phyloP scores from a whole-genome alignment of 176 grass and related monocot genomes.

The Musa acuminata region DNA sequence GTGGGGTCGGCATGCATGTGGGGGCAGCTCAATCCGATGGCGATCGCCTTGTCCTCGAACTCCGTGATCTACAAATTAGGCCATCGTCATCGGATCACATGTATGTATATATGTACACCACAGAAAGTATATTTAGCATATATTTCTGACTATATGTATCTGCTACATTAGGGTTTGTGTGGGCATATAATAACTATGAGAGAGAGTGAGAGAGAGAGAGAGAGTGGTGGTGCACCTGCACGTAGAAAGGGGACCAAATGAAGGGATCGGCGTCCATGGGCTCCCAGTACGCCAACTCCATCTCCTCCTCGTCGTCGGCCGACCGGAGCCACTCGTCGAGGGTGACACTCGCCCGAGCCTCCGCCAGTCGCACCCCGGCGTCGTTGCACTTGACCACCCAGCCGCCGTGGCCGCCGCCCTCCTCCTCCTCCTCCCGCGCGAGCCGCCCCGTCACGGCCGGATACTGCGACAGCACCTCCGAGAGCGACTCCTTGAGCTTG shows the following conservation, averaged over 20 bases:
- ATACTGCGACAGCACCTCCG: conserved; percentile 68
- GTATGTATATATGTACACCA: background rate
- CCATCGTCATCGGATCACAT: background rate
- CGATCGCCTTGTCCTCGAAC: conserved; percentile 63
- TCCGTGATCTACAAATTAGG: conserved; percentile 48
- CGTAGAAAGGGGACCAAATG: conserved; percentile 83
- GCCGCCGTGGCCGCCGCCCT: background rate
- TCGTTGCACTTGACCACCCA: conserved; percentile 88
- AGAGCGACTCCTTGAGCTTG: conserved; percentile 68
- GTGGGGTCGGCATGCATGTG: conserved; percentile 76
- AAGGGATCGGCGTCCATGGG: conserved; percentile 36
- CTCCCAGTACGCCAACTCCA: conserved; percentile 60
- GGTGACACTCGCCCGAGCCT: conserved; percentile 41
- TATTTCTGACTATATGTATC: background rate
- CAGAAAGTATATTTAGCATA: too few relatives aligned
- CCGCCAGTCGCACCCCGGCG: conserved; percentile 62
- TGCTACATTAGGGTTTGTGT: background rate
- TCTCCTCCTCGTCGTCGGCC: conserved; percentile 56
- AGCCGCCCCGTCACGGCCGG: conserved; percentile 68
- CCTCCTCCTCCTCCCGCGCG: conserved; percentile 21
- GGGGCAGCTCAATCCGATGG: conserved; percentile 61
- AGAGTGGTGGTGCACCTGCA: conserved; percentile 37
- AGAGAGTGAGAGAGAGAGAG: background rate
- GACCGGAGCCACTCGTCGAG: conserved; percentile 67
- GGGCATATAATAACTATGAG: background rate